Percentiles rank a stretch among this genome's conserved stretches.
Evolutionary conservation across 208 protist genomes (phyloP).

Genomic region (Tritrichomonas foetus): DNA sequence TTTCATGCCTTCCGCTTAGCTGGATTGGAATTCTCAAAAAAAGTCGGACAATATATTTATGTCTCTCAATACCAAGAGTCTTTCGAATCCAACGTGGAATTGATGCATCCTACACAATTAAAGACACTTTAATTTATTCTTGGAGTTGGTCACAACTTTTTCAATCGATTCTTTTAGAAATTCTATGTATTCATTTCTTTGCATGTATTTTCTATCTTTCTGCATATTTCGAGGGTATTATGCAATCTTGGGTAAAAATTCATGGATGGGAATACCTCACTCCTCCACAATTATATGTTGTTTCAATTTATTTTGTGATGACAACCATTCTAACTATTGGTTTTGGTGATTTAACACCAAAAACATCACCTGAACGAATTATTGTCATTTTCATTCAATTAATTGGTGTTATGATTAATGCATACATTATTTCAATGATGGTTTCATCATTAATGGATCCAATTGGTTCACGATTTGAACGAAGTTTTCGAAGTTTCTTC

Average conservation of each 20-base stretch:
- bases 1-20: not conserved
- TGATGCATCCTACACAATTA: not conserved
- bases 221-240: not conserved
- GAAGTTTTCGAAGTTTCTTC: not conserved
- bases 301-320: not conserved
- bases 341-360: not conserved
- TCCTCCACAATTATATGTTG: not conserved
- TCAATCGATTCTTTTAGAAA: not conserved
- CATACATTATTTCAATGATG: not conserved
- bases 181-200: not conserved
- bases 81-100: not conserved
- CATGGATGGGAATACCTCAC: not conserved
- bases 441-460: not conserved
- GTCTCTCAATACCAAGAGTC: not conserved
- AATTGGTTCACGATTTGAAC: not conserved
- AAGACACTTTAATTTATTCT: not conserved
- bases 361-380: not conserved
- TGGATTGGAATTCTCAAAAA: not conserved
- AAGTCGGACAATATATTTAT: not conserved
- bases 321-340: conserved; percentile 25
- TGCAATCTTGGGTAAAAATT: not conserved
- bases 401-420: not conserved
- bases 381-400: conserved; percentile 13
- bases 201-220: not conserved
- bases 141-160: not conserved